phyloP scores from a whole-genome alignment of 805 yeast species.

The Ogataea pignaliae region DNA sequence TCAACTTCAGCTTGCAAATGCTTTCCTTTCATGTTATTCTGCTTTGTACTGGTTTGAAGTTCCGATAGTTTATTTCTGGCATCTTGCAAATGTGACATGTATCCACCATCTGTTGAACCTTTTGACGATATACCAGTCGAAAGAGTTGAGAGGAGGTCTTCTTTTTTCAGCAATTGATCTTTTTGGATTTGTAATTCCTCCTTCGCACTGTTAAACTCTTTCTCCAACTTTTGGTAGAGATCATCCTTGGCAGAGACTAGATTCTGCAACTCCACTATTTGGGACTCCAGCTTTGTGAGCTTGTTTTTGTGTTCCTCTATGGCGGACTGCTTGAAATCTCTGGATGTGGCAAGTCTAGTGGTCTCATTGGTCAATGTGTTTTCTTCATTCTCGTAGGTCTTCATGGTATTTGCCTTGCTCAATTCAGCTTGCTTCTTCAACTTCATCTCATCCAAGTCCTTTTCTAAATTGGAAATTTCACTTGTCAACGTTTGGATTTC shows the following conservation, averaged over 20 bases:
- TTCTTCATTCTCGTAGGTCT: constrained; percentile 56
- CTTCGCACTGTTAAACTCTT: constrained; percentile 41
- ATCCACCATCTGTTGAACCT: constrained; percentile 76
- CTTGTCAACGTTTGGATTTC: constrained; percentile 41
- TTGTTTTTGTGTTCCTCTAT: constrained; percentile 47
- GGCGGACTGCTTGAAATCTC: constrained; percentile 54
- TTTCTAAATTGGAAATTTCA: constrained; percentile 56
- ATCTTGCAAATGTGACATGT: constrained; percentile 62
- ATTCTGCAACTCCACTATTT: constrained; percentile 24
- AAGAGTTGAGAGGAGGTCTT: constrained; percentile 74
- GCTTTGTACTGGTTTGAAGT: constrained; percentile 52
- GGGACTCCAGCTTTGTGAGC: constrained; percentile 29
- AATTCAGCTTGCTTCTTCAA: constrained; percentile 52
- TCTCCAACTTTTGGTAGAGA: constrained; percentile 38
- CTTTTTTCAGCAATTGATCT: constrained; percentile 50
- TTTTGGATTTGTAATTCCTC: constrained; percentile 41
- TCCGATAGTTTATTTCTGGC: constrained; percentile 53
- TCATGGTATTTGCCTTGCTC: constrained; percentile 54
- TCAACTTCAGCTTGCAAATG: constrained; percentile 51
- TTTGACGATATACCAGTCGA: constrained; percentile 87
- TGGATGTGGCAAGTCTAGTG: constrained; percentile 63
- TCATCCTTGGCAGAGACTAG: constrained; percentile 26
- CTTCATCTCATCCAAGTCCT: constrained; percentile 55
- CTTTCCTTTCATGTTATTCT: constrained; percentile 51
- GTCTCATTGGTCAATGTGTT: constrained; percentile 53